Conservation (phyloP, 495 filamentous ascomycete genomes). For the Aspergillus taichungensis region DNA sequence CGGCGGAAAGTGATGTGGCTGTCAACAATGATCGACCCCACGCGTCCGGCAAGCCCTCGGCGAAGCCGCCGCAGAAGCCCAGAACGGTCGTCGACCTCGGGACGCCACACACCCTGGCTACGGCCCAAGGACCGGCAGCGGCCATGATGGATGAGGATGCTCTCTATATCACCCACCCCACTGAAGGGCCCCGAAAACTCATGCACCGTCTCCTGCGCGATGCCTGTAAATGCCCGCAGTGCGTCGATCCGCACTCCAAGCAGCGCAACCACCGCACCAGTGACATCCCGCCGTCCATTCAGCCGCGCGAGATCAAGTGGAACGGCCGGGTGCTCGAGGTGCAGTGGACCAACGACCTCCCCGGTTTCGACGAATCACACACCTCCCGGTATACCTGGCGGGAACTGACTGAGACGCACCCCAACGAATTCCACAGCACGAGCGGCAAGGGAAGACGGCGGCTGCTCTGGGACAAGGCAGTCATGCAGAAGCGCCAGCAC, state of each 20-base stretch:
- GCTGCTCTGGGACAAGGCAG: conserved; percentile 24
- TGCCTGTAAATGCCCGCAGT: conserved; percentile 58
- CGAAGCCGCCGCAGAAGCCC: no score
- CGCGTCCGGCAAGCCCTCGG: no score
- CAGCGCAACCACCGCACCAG: conserved; percentile 73
- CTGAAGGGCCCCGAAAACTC: not conserved
- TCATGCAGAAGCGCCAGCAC: conserved; percentile 20
- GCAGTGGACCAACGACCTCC: conserved; percentile 53
- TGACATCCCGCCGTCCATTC: conserved; percentile 55
- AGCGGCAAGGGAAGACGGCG: conserved; percentile 1
- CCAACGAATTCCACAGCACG: conserved; percentile 3
- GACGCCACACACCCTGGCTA: no score
- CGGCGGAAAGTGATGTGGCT: no score
- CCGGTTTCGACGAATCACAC: conserved; percentile 38
- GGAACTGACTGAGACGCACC: conserved; percentile 16
- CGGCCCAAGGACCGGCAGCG: no score
- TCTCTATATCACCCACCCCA: not conserved
- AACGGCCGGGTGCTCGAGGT: conserved; percentile 42
- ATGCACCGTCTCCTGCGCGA: conserved; percentile 52
- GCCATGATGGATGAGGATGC: no score
- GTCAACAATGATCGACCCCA: no score
- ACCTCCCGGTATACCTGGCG: conserved; percentile 32
- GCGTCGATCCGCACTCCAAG: conserved; percentile 68
- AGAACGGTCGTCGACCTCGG: no score
- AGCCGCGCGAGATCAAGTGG: conserved; percentile 22